Base-by-base conservation (phyloP, 2,329 filamentous ascomycete species). In the Teratosphaeria gauchensis region DNA sequence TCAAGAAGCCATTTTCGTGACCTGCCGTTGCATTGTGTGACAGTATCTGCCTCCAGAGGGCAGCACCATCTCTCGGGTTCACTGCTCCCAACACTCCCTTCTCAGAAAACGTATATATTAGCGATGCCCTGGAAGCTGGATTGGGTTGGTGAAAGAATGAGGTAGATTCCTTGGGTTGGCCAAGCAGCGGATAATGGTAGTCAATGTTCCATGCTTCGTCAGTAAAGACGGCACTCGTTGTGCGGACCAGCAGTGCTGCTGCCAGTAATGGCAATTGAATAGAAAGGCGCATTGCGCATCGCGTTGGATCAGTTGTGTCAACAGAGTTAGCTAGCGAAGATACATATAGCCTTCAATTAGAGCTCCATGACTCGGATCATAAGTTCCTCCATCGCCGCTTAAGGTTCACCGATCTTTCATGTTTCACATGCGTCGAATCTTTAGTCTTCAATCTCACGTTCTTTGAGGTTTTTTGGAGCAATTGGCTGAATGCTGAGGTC, bases 101-200 rank as follows among this genome's bases (percentile, higher is more conserved):
- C 59, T 96, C 89, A 63, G 90, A 95, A 52, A 97, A 78, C 0
- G 94, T 95, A 73, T 96, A 99, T 56, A 99, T 81, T 42, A 99
- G 81, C 57, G 89, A 92, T 38, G 92, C 92, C 73, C 89, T 90
- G 62, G 92, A 92, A 65, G 86, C 84, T 62, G 84, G 81, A 68
- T 88, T 82, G 46, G 94, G 92, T 66, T 86, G 87, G 76, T 96
- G 90, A 83, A 97, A 97, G 82, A 97, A 95, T 66, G 92, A 96
- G 61, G 90, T 89, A 63, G 89, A 84, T 72, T 84, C 79, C 72
- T 88, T 87, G 57, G 94, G 91, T 42, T 89, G 77, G 69, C 94
- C 94, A 69, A 99, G 79, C 54, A 97, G 85, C 64, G 89, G 84
- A 77, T 95, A 86, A 76, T 97, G 92, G 77, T 91, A 97, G 76